Base-by-base conservation (phyloP, 306 rosid genomes). In the Lagenaria siceraria region DNA sequence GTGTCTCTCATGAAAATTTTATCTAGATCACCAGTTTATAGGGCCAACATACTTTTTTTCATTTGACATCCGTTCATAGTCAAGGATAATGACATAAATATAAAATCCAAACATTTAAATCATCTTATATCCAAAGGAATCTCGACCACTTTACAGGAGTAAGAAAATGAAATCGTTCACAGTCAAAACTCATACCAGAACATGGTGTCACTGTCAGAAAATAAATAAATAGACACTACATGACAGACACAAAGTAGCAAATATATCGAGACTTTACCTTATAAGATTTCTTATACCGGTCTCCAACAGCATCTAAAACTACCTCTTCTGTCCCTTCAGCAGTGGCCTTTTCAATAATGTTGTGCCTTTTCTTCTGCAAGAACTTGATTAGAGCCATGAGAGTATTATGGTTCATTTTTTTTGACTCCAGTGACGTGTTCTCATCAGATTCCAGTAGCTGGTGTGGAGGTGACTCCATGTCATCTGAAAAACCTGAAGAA, bases 241-340 rank as follows among this genome's bases (percentile, higher is more conserved):
- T 6, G 18, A 48, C 21, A 29, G 18, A 53, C 11, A 8, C 38
- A 56, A 19, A 76, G 58, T n/a, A 56, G 31, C 18, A 75, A 22
- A 11, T 6, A 80, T 18, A 77, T 55, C 27, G n/a, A 22, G 22
- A 25, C 46, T 65, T 80, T 80, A 96, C 99, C 98, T 96, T 96
- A 84, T 88, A 89, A 80, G 87, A 77, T 84, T 89, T 96, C 84
- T 83, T 96, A 77, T 81, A 84, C 86, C 96, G 87, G 76, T 92
- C 90, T 85, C 98, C 98, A 80, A 90, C 97, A 13, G 91, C 99
- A 83, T 86, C 99, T 76, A 87, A 85, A 84, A 96, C 97, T 56
- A 89, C 99, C 90, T 92, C 98, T 78, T 92, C 96, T 68, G 99
- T 96, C 87, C 97, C 98, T 86, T 96, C 99, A 49, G 97, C 87